These are phyloP conservation scores for Penicillium diatomitis DNA, from an alignment of 495 filamentous ascomycete genomes.

Conservation along the genomic window DNA sequence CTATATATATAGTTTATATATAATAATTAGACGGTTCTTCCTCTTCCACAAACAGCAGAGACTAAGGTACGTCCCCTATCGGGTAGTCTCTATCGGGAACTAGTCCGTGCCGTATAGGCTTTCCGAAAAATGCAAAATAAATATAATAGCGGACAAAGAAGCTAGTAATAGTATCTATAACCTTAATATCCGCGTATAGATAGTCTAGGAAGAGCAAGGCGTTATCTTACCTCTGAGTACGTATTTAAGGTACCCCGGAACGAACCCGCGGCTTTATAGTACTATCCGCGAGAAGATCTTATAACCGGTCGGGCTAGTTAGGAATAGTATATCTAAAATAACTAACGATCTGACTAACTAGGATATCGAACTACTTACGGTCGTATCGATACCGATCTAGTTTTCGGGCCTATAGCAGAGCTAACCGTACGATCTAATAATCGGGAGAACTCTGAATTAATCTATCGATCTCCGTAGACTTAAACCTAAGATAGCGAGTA, in stretches of 20 bases:
- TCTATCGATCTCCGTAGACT: slow-evolving; percentile 12
- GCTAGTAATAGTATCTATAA: slow-evolving; percentile 14
- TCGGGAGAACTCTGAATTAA: slow-evolving; percentile 18
- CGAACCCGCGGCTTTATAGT: slow-evolving; percentile 8
- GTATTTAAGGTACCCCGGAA: slow-evolving; percentile 11
- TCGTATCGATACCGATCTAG: slow-evolving; percentile 20
- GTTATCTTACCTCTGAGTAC: slow-evolving; percentile 12
- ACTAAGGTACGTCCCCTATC: not conserved
- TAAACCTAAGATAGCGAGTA: slow-evolving; percentile 19
- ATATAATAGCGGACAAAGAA: slow-evolving; percentile 24
- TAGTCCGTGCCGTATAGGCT: not conserved
- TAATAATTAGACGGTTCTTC: not conserved
- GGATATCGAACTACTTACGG: slow-evolving; percentile 7
- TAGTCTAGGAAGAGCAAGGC: slow-evolving; percentile 20
- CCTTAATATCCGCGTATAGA: slow-evolving; percentile 12
- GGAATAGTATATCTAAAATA: too few species aligned
- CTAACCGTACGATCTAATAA: slow-evolving; percentile 18
- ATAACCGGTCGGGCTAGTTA: not conserved
- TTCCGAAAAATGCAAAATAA: slow-evolving; percentile 13
- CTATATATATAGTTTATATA: not conserved
- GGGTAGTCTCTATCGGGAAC: not conserved
- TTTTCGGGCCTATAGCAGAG: slow-evolving; percentile 24
- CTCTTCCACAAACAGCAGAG: not conserved
- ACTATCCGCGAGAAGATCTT: slow-evolving; percentile 3
- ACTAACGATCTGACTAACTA: slow-evolving; percentile 18